These are phyloP conservation scores for Salix suchowensis DNA, from an alignment of 345 rosid species.

Conservation along the genomic window DNA sequence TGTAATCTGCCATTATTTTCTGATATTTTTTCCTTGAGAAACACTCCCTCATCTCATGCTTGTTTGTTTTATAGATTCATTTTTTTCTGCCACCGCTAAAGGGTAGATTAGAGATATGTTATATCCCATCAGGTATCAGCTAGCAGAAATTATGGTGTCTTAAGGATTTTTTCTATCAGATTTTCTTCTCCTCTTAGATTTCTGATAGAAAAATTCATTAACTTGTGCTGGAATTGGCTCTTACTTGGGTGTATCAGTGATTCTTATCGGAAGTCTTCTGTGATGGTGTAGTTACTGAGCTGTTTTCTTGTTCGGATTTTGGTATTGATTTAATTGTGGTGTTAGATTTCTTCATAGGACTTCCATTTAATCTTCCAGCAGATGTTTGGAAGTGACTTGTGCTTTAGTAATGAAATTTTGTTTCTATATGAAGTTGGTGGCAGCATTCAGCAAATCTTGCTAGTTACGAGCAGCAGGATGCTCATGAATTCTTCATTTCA, in stretches of 20 bases:
- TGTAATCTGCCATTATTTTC: not conserved
- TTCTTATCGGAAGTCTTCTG: slow-evolving; percentile 1
- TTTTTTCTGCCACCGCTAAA: not conserved
- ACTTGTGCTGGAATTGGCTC: slow-evolving; percentile 5
- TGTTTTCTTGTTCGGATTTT: not conserved
- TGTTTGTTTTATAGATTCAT: not conserved
- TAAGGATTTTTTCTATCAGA: not conserved
- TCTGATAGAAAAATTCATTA: not conserved
- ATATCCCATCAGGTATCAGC: not conserved
- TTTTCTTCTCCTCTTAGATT: not conserved
- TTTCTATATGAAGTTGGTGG: slow-evolving; percentile 33
- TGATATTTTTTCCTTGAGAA: not conserved
- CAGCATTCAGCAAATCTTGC: slow-evolving; percentile 30
- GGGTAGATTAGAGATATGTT: not conserved
- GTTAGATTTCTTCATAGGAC: slow-evolving; percentile 5
- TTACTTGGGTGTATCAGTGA: not conserved
- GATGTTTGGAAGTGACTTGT: slow-evolving; percentile 13
- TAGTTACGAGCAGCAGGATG: slow-evolving; percentile 31
- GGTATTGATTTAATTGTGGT: not conserved
- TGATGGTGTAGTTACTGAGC: not conserved
- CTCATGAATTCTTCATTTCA: slow-evolving; percentile 33
- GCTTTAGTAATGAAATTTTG: slow-evolving; percentile 14
- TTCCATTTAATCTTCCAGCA: not conserved
- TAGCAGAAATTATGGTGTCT: not conserved
- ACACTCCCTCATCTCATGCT: too few relatives aligned